phyloP scores from a whole-genome alignment of 352 stramenopile genomes.

The Phytophthora constricta region DNA sequence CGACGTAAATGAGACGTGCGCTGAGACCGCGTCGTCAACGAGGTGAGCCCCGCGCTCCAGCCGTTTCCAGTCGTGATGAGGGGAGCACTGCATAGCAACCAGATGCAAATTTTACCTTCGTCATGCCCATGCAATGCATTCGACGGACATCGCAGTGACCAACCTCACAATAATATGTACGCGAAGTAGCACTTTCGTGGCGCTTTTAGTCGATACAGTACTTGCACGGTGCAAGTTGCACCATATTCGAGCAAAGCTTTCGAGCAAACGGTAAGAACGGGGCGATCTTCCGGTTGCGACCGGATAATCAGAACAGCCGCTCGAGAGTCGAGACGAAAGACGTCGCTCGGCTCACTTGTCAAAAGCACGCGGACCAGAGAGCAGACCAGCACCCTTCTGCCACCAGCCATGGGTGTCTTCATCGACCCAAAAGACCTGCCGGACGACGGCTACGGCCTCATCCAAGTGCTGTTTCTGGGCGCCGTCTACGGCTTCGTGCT shows the following conservation, averaged over 20 bases:
- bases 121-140: background rate
- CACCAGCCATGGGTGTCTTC: constrained; percentile 52
- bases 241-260: constrained; percentile 14
- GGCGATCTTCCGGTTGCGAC: background rate
- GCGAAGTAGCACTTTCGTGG: background rate
- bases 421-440: constrained; percentile 90
- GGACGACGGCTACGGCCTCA: constrained; percentile 74
- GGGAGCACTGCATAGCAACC: no score
- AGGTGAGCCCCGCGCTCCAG: no score
- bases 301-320: background rate
- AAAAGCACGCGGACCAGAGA: constrained; percentile 41
- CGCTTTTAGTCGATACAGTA: background rate
- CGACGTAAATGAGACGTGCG: background rate
- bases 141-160: background rate
- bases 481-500: constrained; percentile 97
- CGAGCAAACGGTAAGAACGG: constrained; percentile 36
- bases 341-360: constrained; percentile 28
- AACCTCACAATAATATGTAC: background rate
- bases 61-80: no score
- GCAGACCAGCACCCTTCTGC: constrained; percentile 18
- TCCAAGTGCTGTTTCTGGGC: constrained; percentile 95
- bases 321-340: background rate
- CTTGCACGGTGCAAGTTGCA: background rate
- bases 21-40: no score
- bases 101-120: no score